Percentiles rank a stretch among this genome's conserved stretches.
Conservation (phyloP, 1,284 basidiomycete species). For the Trametes hirsuta region DNA sequence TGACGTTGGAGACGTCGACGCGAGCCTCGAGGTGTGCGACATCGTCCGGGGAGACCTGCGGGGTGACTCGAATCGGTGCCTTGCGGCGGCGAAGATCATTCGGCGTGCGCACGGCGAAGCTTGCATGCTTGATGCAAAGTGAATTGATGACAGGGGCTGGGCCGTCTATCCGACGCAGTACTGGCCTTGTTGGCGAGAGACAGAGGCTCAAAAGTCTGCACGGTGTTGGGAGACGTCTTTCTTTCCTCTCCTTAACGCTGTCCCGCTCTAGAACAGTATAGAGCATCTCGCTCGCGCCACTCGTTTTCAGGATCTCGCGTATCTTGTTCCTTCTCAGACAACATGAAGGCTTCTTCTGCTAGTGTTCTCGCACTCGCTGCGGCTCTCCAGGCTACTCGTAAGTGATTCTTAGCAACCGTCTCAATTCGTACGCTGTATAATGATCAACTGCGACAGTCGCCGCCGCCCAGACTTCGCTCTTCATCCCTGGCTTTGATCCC, state of each 20-base stretch:
- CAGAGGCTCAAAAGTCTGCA: no score
- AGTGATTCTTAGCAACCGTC: background rate
- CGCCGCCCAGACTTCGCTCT: constrained; percentile 39
- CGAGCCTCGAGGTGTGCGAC: no score
- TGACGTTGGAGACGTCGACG: no score
- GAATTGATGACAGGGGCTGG: no score
- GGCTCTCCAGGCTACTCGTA: constrained; percentile 1
- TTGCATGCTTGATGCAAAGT: no score
- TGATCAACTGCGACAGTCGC: constrained; percentile 16
- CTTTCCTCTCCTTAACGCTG: background rate
- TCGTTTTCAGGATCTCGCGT: background rate
- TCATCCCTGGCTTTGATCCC: constrained; percentile 49
- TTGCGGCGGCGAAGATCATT: no score
- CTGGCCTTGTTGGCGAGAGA: no score
- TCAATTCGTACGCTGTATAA: background rate
- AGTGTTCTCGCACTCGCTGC: constrained; percentile 1
- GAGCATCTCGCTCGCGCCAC: background rate
- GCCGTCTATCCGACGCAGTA: no score
- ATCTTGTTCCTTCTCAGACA: background rate
- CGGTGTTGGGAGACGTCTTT: background rate
- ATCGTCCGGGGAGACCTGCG: no score
- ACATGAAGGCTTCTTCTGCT: constrained; percentile 8
- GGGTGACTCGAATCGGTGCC: no score
- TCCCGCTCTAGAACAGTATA: background rate
- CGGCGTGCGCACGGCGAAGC: no score